Evolutionary conservation across 345 rosid genomes (phyloP).

Genomic region (Atalantia buxifolia): DNA sequence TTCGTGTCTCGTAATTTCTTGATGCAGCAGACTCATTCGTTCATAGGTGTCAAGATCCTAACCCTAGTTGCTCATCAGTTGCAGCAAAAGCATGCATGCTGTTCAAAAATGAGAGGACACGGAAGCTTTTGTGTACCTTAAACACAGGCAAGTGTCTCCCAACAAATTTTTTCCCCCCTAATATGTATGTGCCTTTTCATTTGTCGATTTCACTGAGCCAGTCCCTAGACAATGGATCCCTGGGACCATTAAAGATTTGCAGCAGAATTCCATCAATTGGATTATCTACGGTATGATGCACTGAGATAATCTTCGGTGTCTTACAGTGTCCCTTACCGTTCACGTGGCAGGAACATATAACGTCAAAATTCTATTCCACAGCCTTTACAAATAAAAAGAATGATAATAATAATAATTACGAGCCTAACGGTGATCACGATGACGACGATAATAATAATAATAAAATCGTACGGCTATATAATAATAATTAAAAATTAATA

Average conservation of each 20-base stretch:
- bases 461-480: too few species aligned
- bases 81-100: not conserved
- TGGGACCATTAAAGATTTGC: constrained; percentile 29
- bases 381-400: too few species aligned
- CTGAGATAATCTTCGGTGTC: not conserved
- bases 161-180: not conserved
- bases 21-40: too few species aligned
- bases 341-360: not conserved
- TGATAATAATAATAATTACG: too few species aligned
- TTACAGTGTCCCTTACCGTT: not conserved
- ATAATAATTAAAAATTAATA: too few species aligned
- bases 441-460: too few species aligned
- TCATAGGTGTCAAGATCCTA: not conserved
- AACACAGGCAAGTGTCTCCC: constrained; percentile 24
- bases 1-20: not conserved
- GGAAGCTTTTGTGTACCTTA: constrained; percentile 11
- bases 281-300: not conserved
- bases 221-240: constrained; percentile 5
- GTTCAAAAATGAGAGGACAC: constrained; percentile 2
- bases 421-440: too few species aligned
- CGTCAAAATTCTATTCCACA: not conserved
- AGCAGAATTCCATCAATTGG: constrained; percentile 12
- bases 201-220: not conserved
- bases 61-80: not conserved
- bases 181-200: not conserved